Percentiles rank a stretch among this genome's conserved stretches.
Evolutionary conservation across 352 stramenopile genomes (phyloP).

Genomic region (Phytophthora hibernalis): DNA sequence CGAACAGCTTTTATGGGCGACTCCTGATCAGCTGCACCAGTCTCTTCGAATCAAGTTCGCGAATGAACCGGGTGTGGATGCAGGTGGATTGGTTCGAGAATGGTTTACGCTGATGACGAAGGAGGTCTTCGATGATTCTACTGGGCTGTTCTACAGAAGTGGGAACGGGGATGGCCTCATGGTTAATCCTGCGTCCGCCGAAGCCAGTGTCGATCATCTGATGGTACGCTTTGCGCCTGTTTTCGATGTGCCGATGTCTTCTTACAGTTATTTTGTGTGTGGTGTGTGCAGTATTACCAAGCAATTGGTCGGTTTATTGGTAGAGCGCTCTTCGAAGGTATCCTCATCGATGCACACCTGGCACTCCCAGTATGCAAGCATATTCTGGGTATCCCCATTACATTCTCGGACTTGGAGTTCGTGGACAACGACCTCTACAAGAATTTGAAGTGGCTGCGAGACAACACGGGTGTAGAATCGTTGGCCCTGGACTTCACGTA

Average conservation of each 20-base stretch:
- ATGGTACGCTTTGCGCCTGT: slow-evolving; percentile 56
- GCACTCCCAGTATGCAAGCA: slow-evolving; percentile 91
- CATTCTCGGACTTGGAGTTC: slow-evolving; percentile 92
- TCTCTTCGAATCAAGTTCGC: slow-evolving; percentile 92
- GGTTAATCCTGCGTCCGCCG: slow-evolving; percentile 84
- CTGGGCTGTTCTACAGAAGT: slow-evolving; percentile 81
- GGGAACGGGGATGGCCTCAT: slow-evolving; percentile 82
- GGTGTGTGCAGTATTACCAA: slow-evolving; percentile 76
- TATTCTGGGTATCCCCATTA: slow-evolving; percentile 89
- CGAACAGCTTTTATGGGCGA: slow-evolving; percentile 86
- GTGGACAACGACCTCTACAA: slow-evolving; percentile 90
- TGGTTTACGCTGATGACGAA: slow-evolving; percentile 93
- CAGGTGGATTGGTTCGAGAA: slow-evolving; percentile 89
- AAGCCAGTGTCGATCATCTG: slow-evolving; percentile 87
- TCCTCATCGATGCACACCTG: slow-evolving; percentile 85
- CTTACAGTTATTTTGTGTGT: slow-evolving; percentile 11
- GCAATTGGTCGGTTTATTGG: slow-evolving; percentile 90
- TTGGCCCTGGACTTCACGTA: slow-evolving; percentile 86
- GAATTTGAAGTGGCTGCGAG: slow-evolving; percentile 85
- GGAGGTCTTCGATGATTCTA: slow-evolving; percentile 88
- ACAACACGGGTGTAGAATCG: slow-evolving; percentile 83
- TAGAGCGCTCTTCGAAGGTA: slow-evolving; percentile 89
- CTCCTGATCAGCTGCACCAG: slow-evolving; percentile 84
- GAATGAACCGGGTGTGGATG: slow-evolving; percentile 92
- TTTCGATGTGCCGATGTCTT: slow-evolving; percentile 6